Base-by-base conservation (phyloP, 164 flowering plant species). In the Vitis amurensis region DNA sequence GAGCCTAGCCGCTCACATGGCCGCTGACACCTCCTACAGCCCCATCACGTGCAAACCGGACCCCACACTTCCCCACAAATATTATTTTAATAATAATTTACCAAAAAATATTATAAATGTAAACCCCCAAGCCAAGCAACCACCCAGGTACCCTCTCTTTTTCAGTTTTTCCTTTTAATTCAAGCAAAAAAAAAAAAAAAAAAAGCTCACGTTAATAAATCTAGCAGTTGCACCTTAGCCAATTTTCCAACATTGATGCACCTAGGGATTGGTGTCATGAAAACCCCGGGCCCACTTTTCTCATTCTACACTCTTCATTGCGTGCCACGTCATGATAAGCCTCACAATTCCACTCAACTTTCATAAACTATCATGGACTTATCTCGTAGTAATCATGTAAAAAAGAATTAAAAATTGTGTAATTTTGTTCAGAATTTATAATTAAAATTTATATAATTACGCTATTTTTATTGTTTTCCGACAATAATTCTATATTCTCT, bases 1-100 rank as follows among this genome's bases (percentile, higher is more conserved):
- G 88, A 82, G 86, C 80, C 64, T 73, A 78, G 70, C 81, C 44
- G 60, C 80, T 80, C 91, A 88, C 87, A 86, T 88, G 87, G 67
- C 29, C 60, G 77, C 91, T 88, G 89, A 88, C 91, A 83, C 79
- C 23, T 4, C 67, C 63, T 59, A 71, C 81, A 72, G 49, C 84
- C 65, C 82, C 23, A 73, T 85, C 89, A 88, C 88, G 87, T 83
- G 88, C 82, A 73, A n/a, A 1, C 11, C 67, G 77, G 79, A 69
- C 72, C 84, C 82, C 69, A 76, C 75, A 19, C 63, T 29, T 50
- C 72, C 84, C 82, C 69, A 76, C 75, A 19, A 62, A 44, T 50
- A 11, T 52, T 31, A 62, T 50, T 11, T 5, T 15, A 4, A 11
- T 19, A 11, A n/a, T 11, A 68, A 52, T 50, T 23, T 23, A 30